Evolutionary conservation across 2,329 filamentous ascomycete species (phyloP), one percentile per base, ranked within the genome.

Genomic region (Cryphonectria japonica): DNA sequence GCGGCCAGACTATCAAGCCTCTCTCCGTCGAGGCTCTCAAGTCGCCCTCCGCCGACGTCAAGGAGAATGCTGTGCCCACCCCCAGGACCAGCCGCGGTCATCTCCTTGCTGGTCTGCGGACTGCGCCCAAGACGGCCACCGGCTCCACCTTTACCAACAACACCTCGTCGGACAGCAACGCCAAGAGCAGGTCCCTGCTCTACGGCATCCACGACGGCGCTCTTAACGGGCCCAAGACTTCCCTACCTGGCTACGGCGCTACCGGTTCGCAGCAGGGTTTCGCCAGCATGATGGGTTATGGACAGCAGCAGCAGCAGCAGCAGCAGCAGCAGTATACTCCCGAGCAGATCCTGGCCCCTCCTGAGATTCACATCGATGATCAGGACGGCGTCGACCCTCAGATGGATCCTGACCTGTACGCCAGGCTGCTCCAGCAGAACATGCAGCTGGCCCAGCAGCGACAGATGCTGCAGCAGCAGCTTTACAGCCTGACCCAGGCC

Each of bases 81-180:
- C 96, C 95, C 73, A 92, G 95, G 78, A 98, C 95, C 69, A 97
- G 94, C 82, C 93, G 96, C 75, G 97, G 94, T 74, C 96, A 99
- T 79, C 88, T 99, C 74, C 90, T 99, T 78, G 95, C 95, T 73
- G 95, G 95, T 70, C 87, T 99, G 73, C 91, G 96, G 79, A 99
- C 96, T 73, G 94, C 95, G 66, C 96, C 96, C 52, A 98, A 97
- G 86, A 95, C 92, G 65, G 87, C 90, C 41, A 88, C 87, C n/a
- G 89, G 91, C 29, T 88, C 91, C 54, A 91, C 89, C 62, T 92
- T 94, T 75, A 76, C 79, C n/a, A 79, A 82, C 2, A 76, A 79
- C 59, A 78, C 76, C 6, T 79, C 82, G n/a, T 73, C 81, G 5
- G 61, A 64, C 64, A 76, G 77, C 54, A 82, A 83, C 74, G 79